Conservation (phyloP, 2,329 filamentous ascomycete species). For the Capronia americana region DNA sequence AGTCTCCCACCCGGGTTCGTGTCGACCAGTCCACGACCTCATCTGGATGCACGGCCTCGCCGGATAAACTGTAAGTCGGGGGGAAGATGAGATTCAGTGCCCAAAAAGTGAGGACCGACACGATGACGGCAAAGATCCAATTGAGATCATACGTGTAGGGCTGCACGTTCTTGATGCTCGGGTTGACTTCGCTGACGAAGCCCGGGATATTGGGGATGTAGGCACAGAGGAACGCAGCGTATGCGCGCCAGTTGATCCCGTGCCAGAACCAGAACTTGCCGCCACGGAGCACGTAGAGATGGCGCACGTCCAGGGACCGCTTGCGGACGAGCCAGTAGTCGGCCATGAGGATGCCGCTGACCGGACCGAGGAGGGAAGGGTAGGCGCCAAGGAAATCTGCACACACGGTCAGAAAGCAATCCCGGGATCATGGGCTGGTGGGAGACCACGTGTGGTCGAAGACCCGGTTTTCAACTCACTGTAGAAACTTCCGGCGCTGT, state of each 20-base stretch:
- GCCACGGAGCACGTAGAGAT: conserved; percentile 56
- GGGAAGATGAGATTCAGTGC: too few species aligned
- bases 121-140: too few species aligned
- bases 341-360: conserved; percentile 64
- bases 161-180: neutral
- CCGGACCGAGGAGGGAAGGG: conserved; percentile 68
- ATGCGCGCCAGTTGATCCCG: conserved; percentile 59
- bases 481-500: conserved; percentile 34
- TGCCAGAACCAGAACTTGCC: conserved; percentile 58
- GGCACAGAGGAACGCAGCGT: conserved; percentile 16
- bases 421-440: too few species aligned
- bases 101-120: too few species aligned
- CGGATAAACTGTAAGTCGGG: too few species aligned
- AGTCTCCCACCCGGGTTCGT: too few species aligned
- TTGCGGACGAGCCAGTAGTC: conserved; percentile 66
- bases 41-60: too few species aligned
- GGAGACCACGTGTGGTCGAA: too few species aligned
- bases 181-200: conserved; percentile 40
- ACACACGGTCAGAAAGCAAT: too few species aligned
- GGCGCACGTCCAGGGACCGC: conserved; percentile 58
- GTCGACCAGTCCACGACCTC: too few species aligned
- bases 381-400: conserved; percentile 67
- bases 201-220: conserved; percentile 54
- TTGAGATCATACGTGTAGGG: too few species aligned
- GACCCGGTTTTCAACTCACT: neutral